Conservation (phyloP, 192 early-diverging fungal genomes). For the Rhizophagus clarus region DNA sequence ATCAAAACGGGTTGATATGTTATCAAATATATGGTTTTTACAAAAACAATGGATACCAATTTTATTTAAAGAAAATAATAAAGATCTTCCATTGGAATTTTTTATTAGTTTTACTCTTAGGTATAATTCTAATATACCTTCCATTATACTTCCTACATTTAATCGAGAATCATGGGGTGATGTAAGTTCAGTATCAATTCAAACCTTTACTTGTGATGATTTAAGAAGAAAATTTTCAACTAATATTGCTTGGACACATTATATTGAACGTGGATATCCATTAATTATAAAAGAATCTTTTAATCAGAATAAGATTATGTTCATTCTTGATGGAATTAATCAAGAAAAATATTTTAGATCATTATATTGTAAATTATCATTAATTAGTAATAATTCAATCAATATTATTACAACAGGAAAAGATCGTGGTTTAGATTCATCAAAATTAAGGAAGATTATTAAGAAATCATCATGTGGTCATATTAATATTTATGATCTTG, state of each 20-base stretch:
- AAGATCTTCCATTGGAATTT: conserved; percentile 2
- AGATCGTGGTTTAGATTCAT: neutral
- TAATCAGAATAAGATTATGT: neutral
- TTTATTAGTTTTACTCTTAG: neutral
- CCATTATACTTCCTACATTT: neutral
- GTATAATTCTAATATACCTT: conserved; percentile 14
- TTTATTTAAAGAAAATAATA: neutral
- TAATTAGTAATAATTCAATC: neutral
- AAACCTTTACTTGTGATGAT: neutral
- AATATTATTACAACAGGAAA: neutral
- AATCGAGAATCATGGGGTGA: conserved; percentile 3
- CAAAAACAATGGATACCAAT: conserved; percentile 27
- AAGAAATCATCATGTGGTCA: neutral
- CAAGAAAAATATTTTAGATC: neutral
- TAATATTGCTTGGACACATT: neutral
- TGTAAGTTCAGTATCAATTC: neutral
- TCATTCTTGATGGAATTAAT: neutral
- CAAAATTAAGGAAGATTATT: neutral
- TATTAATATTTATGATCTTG: neutral
- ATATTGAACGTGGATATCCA: conserved; percentile 10
- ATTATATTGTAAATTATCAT: conserved; percentile 6
- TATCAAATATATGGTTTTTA: conserved; percentile 43
- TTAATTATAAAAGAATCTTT: neutral
- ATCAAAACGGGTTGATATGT: conserved; percentile 34
- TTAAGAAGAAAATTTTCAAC: neutral